Evolutionary conservation across 2,329 filamentous ascomycete species (phyloP), one percentile per base, ranked within the genome.

Genomic region (Didymella arachidicola): DNA sequence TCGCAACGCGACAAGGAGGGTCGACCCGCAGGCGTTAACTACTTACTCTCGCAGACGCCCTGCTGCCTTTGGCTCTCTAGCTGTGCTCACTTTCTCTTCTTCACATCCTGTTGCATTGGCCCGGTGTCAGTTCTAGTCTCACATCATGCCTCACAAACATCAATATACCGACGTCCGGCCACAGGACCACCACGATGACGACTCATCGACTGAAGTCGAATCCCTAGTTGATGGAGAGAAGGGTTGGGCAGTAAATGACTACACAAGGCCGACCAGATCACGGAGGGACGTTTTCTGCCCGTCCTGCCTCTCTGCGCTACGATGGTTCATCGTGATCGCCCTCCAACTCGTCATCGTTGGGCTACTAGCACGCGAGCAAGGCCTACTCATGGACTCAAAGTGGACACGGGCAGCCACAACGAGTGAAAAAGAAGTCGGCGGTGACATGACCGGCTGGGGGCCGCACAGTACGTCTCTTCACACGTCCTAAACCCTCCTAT

Each of bases 191-290:
- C 64, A 71, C 36, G 70, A 73, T 30, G 70, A 72, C 54, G 69
- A 72, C 48, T 74, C 72, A 18, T 71, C 70, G 14, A 75, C 72
- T 2, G 72, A 75, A 49, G 72, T 75, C 2, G 72, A 74, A 47
- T 73, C 71, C 2, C 59, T 75, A 1, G 65, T 72, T 14, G 72
- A 69, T 19, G 61, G 56, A 39, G 69, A 72, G 51, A 75, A 73
- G 57, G 60, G 66, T 42, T 72, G 71, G 70, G 50, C 49, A 22
- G 12, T 59, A 30, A 60, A 65, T 25, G 65, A 68, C 14, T 73
- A 62, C 29, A 60, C 57, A 43, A 62, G 57, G 30, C 52, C 65
- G 48, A 55, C 60, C 19, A 58, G 54, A 18, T 62, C 65, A 34
- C 71, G 65, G 57, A 64, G 67, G 50, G 66, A 60, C 8, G 60